Evolutionary conservation across 1,284 basidiomycete species (phyloP).

Genomic region (Heterobasidion irregulare): DNA sequence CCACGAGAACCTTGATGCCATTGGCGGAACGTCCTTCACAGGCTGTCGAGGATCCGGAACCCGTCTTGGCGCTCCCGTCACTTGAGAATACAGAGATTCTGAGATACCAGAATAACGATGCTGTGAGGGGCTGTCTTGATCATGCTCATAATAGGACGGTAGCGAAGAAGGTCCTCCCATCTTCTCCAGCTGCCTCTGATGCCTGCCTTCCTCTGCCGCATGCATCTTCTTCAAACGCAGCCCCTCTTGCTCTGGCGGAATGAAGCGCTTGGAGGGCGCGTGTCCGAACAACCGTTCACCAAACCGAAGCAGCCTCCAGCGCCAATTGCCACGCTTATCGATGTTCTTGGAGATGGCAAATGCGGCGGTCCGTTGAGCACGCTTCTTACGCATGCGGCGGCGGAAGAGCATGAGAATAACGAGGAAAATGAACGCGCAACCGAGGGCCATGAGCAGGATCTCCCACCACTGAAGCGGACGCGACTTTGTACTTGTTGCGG

Average conservation of each 20-base stretch:
- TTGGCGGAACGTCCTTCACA: slow-evolving; percentile 32
- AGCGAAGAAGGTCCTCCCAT: slow-evolving; percentile 38
- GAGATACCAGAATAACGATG: slow-evolving; percentile 17
- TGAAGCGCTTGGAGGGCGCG: slow-evolving; percentile 10
- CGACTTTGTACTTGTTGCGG: slow-evolving; percentile 22
- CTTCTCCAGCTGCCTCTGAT: slow-evolving; percentile 40
- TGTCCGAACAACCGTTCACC: slow-evolving; percentile 55
- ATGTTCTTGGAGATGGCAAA: slow-evolving; percentile 58
- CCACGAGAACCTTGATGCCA: slow-evolving; percentile 36
- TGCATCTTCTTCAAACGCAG: slow-evolving; percentile 31
- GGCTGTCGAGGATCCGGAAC: slow-evolving; percentile 63
- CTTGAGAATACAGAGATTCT: slow-evolving; percentile 57
- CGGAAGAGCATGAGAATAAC: slow-evolving; percentile 60
- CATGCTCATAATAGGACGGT: slow-evolving; percentile 19
- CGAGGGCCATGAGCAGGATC: slow-evolving; percentile 73
- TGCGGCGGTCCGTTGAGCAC: slow-evolving; percentile 51
- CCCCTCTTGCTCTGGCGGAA: slow-evolving; percentile 14
- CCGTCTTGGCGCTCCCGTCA: slow-evolving; percentile 51
- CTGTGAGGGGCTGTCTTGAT: slow-evolving; percentile 4
- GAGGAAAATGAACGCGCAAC: slow-evolving; percentile 70
- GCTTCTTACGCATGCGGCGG: slow-evolving; percentile 54
- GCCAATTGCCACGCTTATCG: slow-evolving; percentile 39
- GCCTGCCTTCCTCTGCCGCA: slow-evolving; percentile 40
- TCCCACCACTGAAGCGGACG: slow-evolving; percentile 65
- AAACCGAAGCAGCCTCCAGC: slow-evolving; percentile 39